Evolutionary conservation across 257 asterid species (phyloP), one percentile per base, ranked within the genome.

Genomic region (Phtheirospermum japonicum): DNA sequence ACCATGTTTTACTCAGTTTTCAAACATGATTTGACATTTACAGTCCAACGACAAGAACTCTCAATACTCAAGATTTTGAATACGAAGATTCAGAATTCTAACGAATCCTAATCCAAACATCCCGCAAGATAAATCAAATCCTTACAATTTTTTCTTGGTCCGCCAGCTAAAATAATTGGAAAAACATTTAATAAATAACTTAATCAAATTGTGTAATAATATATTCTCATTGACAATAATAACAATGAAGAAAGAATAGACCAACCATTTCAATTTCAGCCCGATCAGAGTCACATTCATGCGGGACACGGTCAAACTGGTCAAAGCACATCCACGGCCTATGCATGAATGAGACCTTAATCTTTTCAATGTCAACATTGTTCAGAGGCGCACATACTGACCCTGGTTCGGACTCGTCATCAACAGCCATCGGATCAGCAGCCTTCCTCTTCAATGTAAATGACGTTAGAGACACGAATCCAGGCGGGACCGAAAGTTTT

Each of bases 401-500:
- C 63, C 58, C 71, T 43, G 67, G 42, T 52, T 62, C 52, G 59
- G 20, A 20, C 64, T 61, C 77, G 28, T 10, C 46, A 48, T 28
- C 80, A 50, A 39, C 67, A 65, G 54, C 77, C 68, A 6, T 31
- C 4, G 75, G 53, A 58, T 48, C 46, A 52, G 46, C 13, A 36
- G 73, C 64, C 57, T 40, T 71, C 72, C 70, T 75, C 79, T 63
- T 80, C 66, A 84, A 72, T 13, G 75, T 74, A 72, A 92, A 76
- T 61, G 95, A 65, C 5, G 86, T 78, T 39, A 77, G 75, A 4
- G 87, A 83, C 59, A 30, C 85, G 68, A 84, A 92, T 61, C 98
- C 98, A n/a, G 98, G 98, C 16, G 95, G 97, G 57, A 79, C 83
- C 7, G 84, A 54, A 17, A 76, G 71, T 20, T 30, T 55, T 20